Base-by-base conservation (phyloP, 2,329 filamentous ascomycete species). In the Epichloe coenophiala region DNA sequence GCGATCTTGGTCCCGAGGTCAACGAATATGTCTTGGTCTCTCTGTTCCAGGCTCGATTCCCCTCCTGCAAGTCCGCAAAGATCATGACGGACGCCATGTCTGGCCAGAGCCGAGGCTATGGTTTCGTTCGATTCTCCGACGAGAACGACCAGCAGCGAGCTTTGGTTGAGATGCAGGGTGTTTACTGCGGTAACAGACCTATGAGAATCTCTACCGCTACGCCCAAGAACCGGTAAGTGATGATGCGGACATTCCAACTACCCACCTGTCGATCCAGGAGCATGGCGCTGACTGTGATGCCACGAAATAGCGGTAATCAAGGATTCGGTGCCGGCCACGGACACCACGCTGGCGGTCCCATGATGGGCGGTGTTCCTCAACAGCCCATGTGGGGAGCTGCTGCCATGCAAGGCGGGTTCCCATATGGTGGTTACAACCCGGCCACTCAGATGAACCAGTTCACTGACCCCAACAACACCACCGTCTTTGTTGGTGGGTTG, bases 21-120 rank as follows among this genome's bases (percentile, higher is more conserved):
- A 98, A 96, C 69, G 93, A 98, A 73, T 97, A 95, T 63, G 91
- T 97, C 52, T 77, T 98, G 53, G 91, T 97, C 49, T 95, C 90
- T 27, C 83, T 98, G 47, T 98, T 98, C 80, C 91, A 97, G 73
- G 85, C 83, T 64, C 88, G 91, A 55, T 98, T 95, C 76, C 86
- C 86, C 0, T 95, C 89, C 8, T 97, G 91, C 86, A 97, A 97
- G 76, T 95, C 89, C 38, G 93, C 93, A 63, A 98, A 98, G 79
- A 98, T 98, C 71, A 98, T 98, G 93, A 95, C 91, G 54, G 93
- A 98, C 64, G 91, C 93, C 54, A 93, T 97, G 71, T 95, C 86
- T 56, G 93, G 93, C 60, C 91, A 97, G 80, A 96, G 90, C 56
- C 89, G 93, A 56, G 93, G 93, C 51, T 98, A 98, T 63, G 93